Conservation (phyloP, 2,329 filamentous ascomycete genomes). For the Trichoderma koningii region DNA sequence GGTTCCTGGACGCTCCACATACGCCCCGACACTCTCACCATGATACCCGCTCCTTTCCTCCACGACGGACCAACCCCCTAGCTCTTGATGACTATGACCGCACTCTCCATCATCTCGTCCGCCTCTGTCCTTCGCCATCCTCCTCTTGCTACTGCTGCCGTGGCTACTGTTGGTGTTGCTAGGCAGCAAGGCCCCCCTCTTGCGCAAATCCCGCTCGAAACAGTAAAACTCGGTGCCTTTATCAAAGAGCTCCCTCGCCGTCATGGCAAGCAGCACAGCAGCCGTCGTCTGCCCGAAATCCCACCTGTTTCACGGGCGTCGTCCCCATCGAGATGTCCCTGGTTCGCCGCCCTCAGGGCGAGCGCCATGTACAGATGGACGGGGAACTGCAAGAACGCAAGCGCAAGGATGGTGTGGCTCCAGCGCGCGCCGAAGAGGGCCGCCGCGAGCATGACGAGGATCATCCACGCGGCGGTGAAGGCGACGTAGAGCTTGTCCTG, state of each 20-base stretch:
- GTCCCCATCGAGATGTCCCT: conserved; percentile 29
- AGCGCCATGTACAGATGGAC: conserved; percentile 40
- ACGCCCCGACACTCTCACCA: neutral
- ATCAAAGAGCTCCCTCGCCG: conserved; percentile 30
- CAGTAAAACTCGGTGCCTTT: conserved; percentile 32
- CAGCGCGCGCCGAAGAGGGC: conserved; percentile 29
- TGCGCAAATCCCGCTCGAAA: conserved; percentile 23
- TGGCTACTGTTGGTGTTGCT: no score
- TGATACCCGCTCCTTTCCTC: neutral
- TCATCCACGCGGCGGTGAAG: conserved; percentile 31
- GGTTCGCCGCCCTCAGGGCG: conserved; percentile 37
- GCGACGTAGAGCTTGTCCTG: conserved; percentile 35
- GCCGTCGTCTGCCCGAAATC: conserved; percentile 40
- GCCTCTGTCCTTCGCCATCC: neutral
- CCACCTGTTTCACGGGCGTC: conserved; percentile 35
- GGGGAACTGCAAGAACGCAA: conserved; percentile 37
- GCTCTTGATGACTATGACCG: neutral
- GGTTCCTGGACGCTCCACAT: neutral
- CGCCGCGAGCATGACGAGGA: conserved; percentile 32
- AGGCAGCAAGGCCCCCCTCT: neutral
- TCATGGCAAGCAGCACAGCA: conserved; percentile 34
- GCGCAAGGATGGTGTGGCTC: conserved; percentile 32
- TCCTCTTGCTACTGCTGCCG: neutral
- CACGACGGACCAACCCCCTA: neutral
- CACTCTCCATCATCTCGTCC: neutral